Base-by-base conservation (phyloP, 352 stramenopile species). In the Phytophthora pini region DNA sequence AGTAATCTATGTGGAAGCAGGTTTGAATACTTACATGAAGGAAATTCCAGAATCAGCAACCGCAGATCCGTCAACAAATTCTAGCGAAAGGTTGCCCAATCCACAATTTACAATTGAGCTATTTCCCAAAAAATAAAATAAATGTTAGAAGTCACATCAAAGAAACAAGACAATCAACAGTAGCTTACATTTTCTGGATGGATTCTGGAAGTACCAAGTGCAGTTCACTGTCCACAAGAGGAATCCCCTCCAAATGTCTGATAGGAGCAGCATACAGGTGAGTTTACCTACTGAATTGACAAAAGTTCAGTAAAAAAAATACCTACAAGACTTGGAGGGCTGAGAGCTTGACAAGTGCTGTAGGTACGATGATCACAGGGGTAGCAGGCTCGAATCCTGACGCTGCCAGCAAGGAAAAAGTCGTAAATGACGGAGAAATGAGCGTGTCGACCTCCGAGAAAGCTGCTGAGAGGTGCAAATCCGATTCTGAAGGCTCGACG, bases 291-390 rank as follows among this genome's bases (percentile, higher is more conserved):
- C 10, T 46, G 12, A 17, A 43, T 26, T 55, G 10, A 27, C 9
- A 44, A 22, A 50, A 60, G 52, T 47, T 17, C 15, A 20, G 6
- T 43, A 11, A 4, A 27, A 13, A 38, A 22, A 10, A 22, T 43
- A 54, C 78, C 50, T 77, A 89, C 80, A 89, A 61, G 13, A 39
- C 66, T 69, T 85, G 46, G 6, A 89, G 67, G 0, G 66, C 51
- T 0, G 65, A 68, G 3, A 89, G 68, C 46, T 74, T 39, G 1
- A 67, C 55, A 55, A 89, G 87, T 6, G 78, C 76, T n/a, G 70
- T 67, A 7, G 76, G 31, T 0, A 52, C 49, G 46, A 89, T 76
- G 0, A 7, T 59, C 32, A 89, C 74, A 13, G 70, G 76, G 1
- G 60, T 56, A 9, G 45, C 55, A 15, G 82, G 80, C 12, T 74